These are phyloP conservation scores for Rhypophila decipiens DNA, from an alignment of 495 filamentous ascomycete species.

Conservation along the genomic window DNA sequence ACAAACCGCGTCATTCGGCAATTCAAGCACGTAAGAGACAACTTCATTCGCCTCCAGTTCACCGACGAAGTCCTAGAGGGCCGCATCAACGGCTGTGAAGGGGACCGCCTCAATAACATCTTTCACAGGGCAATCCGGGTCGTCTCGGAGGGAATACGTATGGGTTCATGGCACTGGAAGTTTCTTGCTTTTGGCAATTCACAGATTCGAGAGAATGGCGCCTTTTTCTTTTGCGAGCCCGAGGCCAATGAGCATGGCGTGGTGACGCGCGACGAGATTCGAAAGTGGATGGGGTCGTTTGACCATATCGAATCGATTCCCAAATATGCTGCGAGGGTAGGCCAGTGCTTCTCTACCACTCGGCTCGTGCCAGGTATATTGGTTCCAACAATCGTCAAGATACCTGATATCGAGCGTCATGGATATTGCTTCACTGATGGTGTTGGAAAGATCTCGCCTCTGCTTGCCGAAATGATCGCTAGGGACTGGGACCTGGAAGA, in stretches of 20 bases:
- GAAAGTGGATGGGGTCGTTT: conserved; percentile 88
- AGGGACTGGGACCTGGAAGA: conserved; percentile 53
- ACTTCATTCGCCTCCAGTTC: conserved; percentile 89
- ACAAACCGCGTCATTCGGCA: conserved; percentile 82
- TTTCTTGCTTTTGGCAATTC: conserved; percentile 96
- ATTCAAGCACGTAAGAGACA: conserved; percentile 60
- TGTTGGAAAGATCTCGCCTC: conserved; percentile 82
- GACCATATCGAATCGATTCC: conserved; percentile 69
- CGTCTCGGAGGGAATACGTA: conserved; percentile 68
- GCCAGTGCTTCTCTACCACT: conserved; percentile 95
- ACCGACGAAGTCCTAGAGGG: conserved; percentile 64
- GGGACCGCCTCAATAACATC: conserved; percentile 56
- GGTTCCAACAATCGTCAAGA: conserved; percentile 36
- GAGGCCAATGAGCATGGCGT: conserved; percentile 45
- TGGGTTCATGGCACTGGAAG: conserved; percentile 76
- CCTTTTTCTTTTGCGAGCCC: conserved; percentile 67
- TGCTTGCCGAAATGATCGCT: conserved; percentile 64
- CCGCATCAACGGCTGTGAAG: conserved; percentile 37
- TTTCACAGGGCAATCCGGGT: conserved; percentile 68
- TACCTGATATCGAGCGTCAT: conserved; percentile 60
- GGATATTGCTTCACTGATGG: conserved; percentile 80
- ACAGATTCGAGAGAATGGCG: conserved; percentile 86
- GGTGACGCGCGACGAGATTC: conserved; percentile 65
- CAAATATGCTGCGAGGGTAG: conserved; percentile 79
- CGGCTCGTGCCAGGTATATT: conserved; percentile 51